Evolutionary conservation across 352 stramenopile species (phyloP).

Genomic region (Phytophthora fragariaefolia): DNA sequence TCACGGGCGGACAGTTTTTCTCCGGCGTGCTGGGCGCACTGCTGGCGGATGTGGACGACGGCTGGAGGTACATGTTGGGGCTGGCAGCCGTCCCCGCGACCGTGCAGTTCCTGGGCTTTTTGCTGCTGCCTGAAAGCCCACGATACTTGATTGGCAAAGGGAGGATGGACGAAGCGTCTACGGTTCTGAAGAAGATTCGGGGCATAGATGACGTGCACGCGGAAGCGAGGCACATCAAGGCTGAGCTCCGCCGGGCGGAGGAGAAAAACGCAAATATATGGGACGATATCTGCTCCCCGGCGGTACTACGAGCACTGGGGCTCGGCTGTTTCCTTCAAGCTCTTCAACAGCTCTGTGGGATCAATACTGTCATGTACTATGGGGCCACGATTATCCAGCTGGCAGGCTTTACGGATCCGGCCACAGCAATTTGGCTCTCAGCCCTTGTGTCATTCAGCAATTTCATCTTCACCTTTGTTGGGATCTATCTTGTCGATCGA

Average conservation of each 20-base stretch:
- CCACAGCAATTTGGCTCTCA: conserved; percentile 82
- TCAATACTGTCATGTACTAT: conserved; percentile 92
- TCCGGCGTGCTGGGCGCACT: conserved; percentile 63
- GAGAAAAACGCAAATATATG: conserved; percentile 41
- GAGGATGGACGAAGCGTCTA: conserved; percentile 50
- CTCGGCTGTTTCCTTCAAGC: conserved; percentile 61
- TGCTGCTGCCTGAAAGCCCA: conserved; percentile 78
- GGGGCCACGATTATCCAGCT: conserved; percentile 84
- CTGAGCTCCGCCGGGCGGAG: conserved; percentile 47
- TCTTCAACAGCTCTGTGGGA: conserved; percentile 74
- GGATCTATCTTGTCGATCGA: conserved; percentile 40
- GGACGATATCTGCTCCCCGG: conserved; percentile 40
- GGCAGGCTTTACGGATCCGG: conserved; percentile 72
- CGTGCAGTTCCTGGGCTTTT: conserved; percentile 75
- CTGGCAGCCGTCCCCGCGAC: conserved; percentile 68
- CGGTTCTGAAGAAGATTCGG: conserved; percentile 58
- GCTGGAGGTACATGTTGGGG: conserved; percentile 87
- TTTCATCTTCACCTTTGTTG: conserved; percentile 49
- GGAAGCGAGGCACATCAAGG: conserved; percentile 68
- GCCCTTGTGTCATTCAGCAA: conserved; percentile 62
- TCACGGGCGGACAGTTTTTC: conserved; percentile 85
- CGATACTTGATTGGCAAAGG: conserved; percentile 65
- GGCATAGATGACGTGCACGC: conserved; percentile 55
- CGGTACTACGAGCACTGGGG: conserved; percentile 32
- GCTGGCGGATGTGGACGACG: conserved; percentile 54